Evolutionary conservation across 2,329 filamentous ascomycete species (phyloP), one percentile per base, ranked within the genome.

Genomic region (Parastagonospora avenae): DNA sequence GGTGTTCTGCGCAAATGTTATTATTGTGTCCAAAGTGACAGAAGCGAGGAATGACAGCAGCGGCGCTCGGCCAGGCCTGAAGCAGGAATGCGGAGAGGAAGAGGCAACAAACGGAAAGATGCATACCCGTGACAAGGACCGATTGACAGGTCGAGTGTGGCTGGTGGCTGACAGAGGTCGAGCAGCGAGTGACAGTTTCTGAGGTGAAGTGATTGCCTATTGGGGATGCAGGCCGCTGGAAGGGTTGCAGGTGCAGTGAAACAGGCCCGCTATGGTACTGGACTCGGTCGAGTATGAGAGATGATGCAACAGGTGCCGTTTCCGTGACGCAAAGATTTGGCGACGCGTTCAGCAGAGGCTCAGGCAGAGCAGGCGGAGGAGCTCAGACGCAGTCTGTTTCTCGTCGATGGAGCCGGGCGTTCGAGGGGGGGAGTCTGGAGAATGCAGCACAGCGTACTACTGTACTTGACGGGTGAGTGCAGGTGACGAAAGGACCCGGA

Each of bases 361-460:
- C 42, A 48, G 40, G 53, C 47, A 50, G 53, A 42, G 54, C 42
- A 51, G 55, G 40, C 42, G 29, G 47, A 28, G 50, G 52, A 56
- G 54, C 42, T 62, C 61, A 62, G 60, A 65, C 59, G 51, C 60
- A 36, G 62, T 57, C 60, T 64, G 59, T 68, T 59, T 66, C 60
- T 66, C 50, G 48, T 63, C 41, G 52, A 55, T 15, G 55, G 45
- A 40, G 48, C 45, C 43, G 41, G 47, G 32, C 35, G 46, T 48
- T 50, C 28, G 50, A 46, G 49, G 28, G 29, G 28, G 33, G 50
- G 38, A 46, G 50, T 52, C 46, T 24, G 42, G 24, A 43, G 48
- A 47, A 45, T 46, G 55, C 49, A 49, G 54, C 38, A 37, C 28
- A 38, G 48, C 41, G 50, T 62, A 50, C 38, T 36, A 44, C 50